A percentile compares a stretch with the other conserved stretches of the same genome.
phyloP scores from a whole-genome alignment of 2,329 filamentous ascomycete species.

The Microcyclosporella mali region DNA sequence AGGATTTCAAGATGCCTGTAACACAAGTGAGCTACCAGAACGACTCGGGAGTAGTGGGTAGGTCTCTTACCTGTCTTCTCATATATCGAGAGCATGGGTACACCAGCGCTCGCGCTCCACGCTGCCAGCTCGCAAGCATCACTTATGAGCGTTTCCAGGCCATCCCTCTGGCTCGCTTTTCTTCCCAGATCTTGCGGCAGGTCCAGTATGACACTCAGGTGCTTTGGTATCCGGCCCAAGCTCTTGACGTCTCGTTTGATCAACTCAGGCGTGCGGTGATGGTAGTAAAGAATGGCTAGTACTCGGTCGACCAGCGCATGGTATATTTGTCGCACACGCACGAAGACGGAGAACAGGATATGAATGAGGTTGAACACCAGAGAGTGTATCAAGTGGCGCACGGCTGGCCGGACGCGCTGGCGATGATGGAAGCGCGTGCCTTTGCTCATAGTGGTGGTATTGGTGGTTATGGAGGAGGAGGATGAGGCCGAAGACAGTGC shows the following conservation, averaged over 20 bases:
- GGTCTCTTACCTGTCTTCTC: constrained; percentile 69
- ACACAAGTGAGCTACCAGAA: not conserved
- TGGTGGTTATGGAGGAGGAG: not conserved
- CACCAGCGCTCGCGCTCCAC: constrained; percentile 87
- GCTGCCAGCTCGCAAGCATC: constrained; percentile 87
- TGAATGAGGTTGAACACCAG: constrained; percentile 67
- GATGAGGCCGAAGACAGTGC: not conserved
- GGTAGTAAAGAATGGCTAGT: constrained; percentile 81
- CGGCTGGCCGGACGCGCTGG: constrained; percentile 25
- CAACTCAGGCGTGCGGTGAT: constrained; percentile 89
- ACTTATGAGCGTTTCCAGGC: constrained; percentile 76
- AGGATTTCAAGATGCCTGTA: constrained; percentile 78
- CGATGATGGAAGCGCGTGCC: constrained; percentile 21
- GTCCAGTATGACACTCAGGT: constrained; percentile 80
- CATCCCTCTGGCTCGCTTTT: constrained; percentile 46
- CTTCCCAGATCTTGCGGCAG: constrained; percentile 62
- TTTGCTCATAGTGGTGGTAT: constrained; percentile 5
- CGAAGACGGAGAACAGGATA: constrained; percentile 78
- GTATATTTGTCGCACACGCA: constrained; percentile 73
- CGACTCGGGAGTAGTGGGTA: not conserved
- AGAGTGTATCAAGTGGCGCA: constrained; percentile 48
- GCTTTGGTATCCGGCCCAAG: constrained; percentile 68
- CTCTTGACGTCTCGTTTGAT: constrained; percentile 79
- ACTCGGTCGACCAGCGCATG: constrained; percentile 71
- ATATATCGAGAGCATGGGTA: constrained; percentile 82